Evolutionary conservation across 2,329 filamentous ascomycete genomes (phyloP).

Genomic region (Fusarium guadeloupense): DNA sequence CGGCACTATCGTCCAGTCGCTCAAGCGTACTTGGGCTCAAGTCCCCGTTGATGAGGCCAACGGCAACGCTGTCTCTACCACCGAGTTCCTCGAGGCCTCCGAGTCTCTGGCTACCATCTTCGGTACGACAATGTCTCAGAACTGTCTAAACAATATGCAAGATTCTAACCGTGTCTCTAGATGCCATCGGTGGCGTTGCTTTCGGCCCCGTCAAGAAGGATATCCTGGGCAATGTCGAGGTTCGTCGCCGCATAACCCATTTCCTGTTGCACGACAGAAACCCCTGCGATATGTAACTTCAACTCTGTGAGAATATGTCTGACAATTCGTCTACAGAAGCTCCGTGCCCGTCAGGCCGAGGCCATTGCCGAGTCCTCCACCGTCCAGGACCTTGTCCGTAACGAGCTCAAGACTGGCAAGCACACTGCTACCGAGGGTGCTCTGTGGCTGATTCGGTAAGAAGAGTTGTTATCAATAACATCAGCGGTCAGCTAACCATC

Average conservation of each 20-base stretch:
- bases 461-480: background rate
- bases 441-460: constrained; percentile 87
- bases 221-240: constrained; percentile 91
- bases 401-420: constrained; percentile 90
- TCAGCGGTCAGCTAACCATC: background rate
- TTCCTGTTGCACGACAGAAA: constrained; percentile 1
- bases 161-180: constrained; percentile 49
- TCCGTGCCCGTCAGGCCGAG: constrained; percentile 82
- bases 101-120: constrained; percentile 90
- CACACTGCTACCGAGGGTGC: constrained; percentile 89
- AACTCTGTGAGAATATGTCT: constrained; percentile 16
- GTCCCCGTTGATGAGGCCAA: constrained; percentile 79
- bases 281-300: background rate
- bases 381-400: constrained; percentile 83
- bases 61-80: constrained; percentile 81
- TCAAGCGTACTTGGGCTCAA: constrained; percentile 84
- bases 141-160: background rate
- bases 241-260: constrained; percentile 49
- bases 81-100: constrained; percentile 89
- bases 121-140: constrained; percentile 59
- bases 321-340: constrained; percentile 69
- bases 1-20: constrained; percentile 84
- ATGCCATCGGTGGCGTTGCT: constrained; percentile 73
- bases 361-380: constrained; percentile 82
- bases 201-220: constrained; percentile 93